Conservation (phyloP, 768 basidiomycete species). For the Solioccasus polychromus region DNA sequence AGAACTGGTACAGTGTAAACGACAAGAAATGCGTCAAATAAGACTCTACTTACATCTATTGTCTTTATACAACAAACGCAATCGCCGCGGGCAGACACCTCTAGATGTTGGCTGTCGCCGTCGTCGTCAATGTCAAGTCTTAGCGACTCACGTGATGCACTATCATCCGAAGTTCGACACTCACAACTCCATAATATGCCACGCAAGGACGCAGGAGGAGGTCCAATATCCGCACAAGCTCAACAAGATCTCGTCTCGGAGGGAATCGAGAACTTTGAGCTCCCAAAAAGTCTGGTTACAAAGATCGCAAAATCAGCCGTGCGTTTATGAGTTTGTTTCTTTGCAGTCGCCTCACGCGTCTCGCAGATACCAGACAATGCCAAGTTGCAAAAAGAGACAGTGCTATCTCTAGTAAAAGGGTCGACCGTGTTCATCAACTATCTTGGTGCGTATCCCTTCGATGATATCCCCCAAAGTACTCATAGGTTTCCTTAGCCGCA, state of each 20-base stretch:
- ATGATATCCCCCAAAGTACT: background rate
- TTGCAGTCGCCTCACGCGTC: background rate
- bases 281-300: slow-evolving; percentile 79
- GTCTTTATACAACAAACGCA: background rate
- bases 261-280: slow-evolving; percentile 86
- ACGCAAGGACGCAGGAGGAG: slow-evolving; percentile 58
- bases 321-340: slow-evolving; percentile 25
- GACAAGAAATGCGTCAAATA: background rate
- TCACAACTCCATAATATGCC: slow-evolving; percentile 49
- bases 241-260: slow-evolving; percentile 80
- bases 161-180: background rate
- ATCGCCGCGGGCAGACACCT: background rate
- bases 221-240: slow-evolving; percentile 63
- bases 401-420: slow-evolving; percentile 79
- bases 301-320: slow-evolving; percentile 86
- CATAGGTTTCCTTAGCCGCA: slow-evolving; percentile 34
- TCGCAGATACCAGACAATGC: slow-evolving; percentile 75
- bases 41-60: background rate
- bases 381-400: slow-evolving; percentile 88
- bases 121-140: no score
- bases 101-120: background rate
- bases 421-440: slow-evolving; percentile 97
- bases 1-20: background rate
- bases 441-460: slow-evolving; percentile 52
- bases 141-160: slow-evolving; percentile 7